Evolutionary conservation across 2,329 filamentous ascomycete genomes (phyloP).

Genomic region (Nigrospora sphaerica): DNA sequence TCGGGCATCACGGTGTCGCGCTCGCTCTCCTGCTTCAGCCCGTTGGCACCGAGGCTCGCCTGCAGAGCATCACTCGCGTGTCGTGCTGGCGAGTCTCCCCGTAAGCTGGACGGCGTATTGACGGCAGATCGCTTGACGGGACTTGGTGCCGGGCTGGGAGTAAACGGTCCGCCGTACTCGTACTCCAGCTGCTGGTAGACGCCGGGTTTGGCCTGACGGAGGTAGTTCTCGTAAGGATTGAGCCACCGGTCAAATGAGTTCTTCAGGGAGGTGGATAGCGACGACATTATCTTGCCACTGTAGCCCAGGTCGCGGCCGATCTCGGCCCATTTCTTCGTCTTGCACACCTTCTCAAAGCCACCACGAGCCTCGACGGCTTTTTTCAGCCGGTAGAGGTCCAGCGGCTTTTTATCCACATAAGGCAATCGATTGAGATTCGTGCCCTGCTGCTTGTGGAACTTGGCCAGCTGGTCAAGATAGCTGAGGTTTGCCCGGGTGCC

Average conservation of each 20-base stretch:
- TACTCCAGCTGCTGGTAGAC: conserved; percentile 94
- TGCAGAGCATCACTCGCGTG: conserved; percentile 48
- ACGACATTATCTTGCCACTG: conserved; percentile 99
- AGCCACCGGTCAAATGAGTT: conserved; percentile 98
- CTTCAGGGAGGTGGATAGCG: conserved; percentile 91
- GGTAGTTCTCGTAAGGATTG: conserved; percentile 91
- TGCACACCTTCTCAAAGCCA: conserved; percentile 94
- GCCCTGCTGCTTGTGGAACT: conserved; percentile 95
- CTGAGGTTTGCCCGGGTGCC: conserved; percentile 92
- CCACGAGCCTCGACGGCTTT: conserved; percentile 93
- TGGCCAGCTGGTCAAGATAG: conserved; percentile 89
- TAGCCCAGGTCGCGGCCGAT: conserved; percentile 95
- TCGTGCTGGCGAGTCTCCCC: conserved; percentile 60
- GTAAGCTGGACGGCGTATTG: conserved; percentile 50
- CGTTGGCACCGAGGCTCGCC: conserved; percentile 31
- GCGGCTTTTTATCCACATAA: conserved; percentile 93
- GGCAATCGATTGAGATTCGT: conserved; percentile 90
- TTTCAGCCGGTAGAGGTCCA: conserved; percentile 92
- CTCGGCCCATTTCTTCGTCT: conserved; percentile 97
- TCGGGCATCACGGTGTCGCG: conserved; percentile 42
- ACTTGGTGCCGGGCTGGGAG: conserved; percentile 61
- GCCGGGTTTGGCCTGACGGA: conserved; percentile 83
- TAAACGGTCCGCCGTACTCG: conserved; percentile 88
- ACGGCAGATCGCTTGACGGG: conserved; percentile 62
- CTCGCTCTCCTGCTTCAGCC: conserved; percentile 36